A percentile compares a stretch with the other conserved stretches of the same genome.
phyloP scores from a whole-genome alignment of 164 flowering plant genomes.

The Aristolochia californica region DNA sequence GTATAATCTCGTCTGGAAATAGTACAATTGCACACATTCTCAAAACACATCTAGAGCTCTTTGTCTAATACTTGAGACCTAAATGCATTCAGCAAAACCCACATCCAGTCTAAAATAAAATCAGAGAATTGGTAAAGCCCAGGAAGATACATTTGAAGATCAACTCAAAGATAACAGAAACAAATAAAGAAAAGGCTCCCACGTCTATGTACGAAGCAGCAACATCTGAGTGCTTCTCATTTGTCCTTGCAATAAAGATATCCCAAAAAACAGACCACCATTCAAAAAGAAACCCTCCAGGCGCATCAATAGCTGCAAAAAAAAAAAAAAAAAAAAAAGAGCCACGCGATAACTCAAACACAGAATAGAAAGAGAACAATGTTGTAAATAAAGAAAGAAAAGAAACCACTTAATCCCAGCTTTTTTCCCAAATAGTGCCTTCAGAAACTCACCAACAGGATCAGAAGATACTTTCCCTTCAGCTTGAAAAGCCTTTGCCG shows the following conservation, averaged over 20 bases:
- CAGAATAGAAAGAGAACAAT: no score
- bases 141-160: neutral
- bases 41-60: no score
- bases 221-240: conserved; percentile 58
- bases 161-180: neutral
- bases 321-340: no score
- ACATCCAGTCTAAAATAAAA: neutral
- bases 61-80: no score
- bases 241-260: conserved; percentile 66
- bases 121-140: no score
- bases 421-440: neutral
- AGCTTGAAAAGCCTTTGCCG: conserved; percentile 63
- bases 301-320: conserved; percentile 68
- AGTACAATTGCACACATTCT: no score
- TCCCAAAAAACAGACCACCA: conserved; percentile 98
- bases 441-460: conserved; percentile 50
- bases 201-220: conserved; percentile 74
- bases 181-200: neutral
- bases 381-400: neutral
- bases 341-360: no score
- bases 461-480: conserved; percentile 67
- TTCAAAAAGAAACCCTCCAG: conserved; percentile 78
- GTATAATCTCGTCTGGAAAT: no score
- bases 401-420: neutral
- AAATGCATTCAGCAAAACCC: neutral